Base-by-base conservation (phyloP, 495 filamentous ascomycete species). In the Aspergillus egyptiacus region DNA sequence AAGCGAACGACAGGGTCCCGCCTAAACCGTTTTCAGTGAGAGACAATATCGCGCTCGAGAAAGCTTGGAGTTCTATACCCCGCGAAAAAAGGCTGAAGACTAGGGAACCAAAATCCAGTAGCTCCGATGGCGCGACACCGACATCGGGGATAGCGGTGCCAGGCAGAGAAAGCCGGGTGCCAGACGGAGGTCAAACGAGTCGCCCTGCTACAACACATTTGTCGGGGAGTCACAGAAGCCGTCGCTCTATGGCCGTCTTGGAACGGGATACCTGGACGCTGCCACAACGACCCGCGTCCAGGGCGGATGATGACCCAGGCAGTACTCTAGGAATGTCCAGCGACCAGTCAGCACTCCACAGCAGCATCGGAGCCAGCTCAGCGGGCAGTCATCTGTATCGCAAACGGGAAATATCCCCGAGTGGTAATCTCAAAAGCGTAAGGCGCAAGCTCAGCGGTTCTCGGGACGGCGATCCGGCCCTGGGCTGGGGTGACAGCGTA, bases 11-110 rank as follows among this genome's bases (percentile, higher is more conserved):
- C 18, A 80, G 77, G 47, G 68, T 74, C 20, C 77, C 82, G 20
- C 79, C 86, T 1, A 78, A 83, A n/a, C 88, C 88, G 2, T 94
- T 91, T 61, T 84, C 86, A 0, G 76, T 77, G 0, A 78, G 75
- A 35, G 88, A 94, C 64, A 89, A 88, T 53, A 69, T 75, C 31
- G 80, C 80, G 5, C 69, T 94, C 11, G 87, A 93, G 58, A 70
- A 80, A 31, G 80, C 86, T 24, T 94, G 89, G 84, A 65, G 75
- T 14, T 66, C 71, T 14, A 64, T 88, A 33, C 70, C 74, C 28
- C 67, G 70, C 18, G 60, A 67, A 50, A 58, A 62, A 15, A 62
- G 68, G 40, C 53, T 40, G 58, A 67, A 54, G 56, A 17, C 57
- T 53, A 11, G 50, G 44, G 54, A 59, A 58, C 8, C 64, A 53